A percentile compares a stretch with the other conserved stretches of the same genome.
Evolutionary conservation across 352 stramenopile genomes (phyloP).

Genomic region (Phytophthora litchii): DNA sequence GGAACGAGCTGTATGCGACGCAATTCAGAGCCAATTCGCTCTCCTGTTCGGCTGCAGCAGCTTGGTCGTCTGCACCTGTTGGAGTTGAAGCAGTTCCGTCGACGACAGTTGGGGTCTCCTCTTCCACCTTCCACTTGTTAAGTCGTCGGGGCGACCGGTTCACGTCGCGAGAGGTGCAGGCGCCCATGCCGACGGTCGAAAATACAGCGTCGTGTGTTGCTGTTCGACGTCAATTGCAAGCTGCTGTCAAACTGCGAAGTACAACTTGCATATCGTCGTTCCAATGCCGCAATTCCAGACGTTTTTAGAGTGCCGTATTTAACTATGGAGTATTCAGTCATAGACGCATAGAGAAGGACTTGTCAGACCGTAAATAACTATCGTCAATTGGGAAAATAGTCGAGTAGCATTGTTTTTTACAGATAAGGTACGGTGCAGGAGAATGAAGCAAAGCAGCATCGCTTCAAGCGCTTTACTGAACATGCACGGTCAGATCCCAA

Average conservation of each 20-base stretch:
- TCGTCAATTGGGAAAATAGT: no score
- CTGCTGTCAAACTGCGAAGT: no score
- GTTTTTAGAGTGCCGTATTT: no score
- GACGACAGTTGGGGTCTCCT: slow-evolving; percentile 17
- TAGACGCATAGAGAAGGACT: no score
- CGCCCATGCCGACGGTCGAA: slow-evolving; percentile 44
- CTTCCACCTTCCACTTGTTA: slow-evolving; percentile 55
- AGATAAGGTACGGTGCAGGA: no score
- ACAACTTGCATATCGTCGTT: slow-evolving; percentile 24
- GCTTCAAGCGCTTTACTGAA: no score
- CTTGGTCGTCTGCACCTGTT: slow-evolving; percentile 14
- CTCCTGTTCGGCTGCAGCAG: slow-evolving; percentile 19
- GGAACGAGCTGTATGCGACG: slow-evolving; percentile 42
- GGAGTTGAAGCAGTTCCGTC: slow-evolving; percentile 25
- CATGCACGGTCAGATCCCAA: no score
- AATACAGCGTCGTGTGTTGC: background rate
- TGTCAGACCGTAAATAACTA: no score
- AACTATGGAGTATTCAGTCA: no score
- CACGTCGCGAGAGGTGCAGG: slow-evolving; percentile 45
- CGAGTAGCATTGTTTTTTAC: no score
- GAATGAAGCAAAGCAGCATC: no score
- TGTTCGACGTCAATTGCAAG: no score
- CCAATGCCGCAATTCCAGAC: background rate
- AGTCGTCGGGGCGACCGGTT: slow-evolving; percentile 33
- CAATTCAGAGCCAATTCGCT: slow-evolving; percentile 57